phyloP scores from a whole-genome alignment of 1,284 basidiomycete species.

The Microbotryum violaceum region DNA sequence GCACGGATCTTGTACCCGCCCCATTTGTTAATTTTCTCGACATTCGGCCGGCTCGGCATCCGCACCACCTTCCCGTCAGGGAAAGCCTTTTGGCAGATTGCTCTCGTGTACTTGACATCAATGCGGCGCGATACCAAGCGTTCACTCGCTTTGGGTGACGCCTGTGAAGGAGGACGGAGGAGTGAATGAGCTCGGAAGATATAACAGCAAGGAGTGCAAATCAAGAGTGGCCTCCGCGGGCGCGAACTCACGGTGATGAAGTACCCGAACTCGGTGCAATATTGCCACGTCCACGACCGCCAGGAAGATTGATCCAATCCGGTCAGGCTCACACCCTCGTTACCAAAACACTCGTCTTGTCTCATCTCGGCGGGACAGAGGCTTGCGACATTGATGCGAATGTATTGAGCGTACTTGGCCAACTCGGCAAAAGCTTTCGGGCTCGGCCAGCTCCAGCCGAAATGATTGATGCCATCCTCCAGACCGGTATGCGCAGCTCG shows the following conservation, averaged over 20 bases:
- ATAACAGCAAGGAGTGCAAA: neutral
- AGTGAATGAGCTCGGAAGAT: slow-evolving; percentile 25
- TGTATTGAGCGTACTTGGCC: slow-evolving; percentile 18
- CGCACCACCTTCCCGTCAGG: slow-evolving; percentile 65
- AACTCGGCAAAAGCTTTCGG: slow-evolving; percentile 11
- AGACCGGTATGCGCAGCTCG: neutral
- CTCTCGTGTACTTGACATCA: slow-evolving; percentile 66
- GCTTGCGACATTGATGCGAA: slow-evolving; percentile 22
- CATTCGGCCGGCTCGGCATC: slow-evolving; percentile 25
- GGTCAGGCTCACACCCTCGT: slow-evolving; percentile 56
- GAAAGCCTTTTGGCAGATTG: slow-evolving; percentile 74
- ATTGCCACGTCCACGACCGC: slow-evolving; percentile 83
- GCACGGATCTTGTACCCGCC: slow-evolving; percentile 22
- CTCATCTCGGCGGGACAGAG: slow-evolving; percentile 17
- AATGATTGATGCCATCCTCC: neutral
- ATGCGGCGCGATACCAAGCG: slow-evolving; percentile 68
- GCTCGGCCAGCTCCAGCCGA: slow-evolving; percentile 6
- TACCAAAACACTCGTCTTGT: slow-evolving; percentile 63
- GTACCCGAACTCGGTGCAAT: slow-evolving; percentile 27
- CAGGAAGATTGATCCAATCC: slow-evolving; percentile 58
- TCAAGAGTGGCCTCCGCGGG: neutral
- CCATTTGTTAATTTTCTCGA: slow-evolving; percentile 32
- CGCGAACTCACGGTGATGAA: slow-evolving; percentile 39
- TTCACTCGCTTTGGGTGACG: slow-evolving; percentile 55
- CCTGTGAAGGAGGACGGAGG: slow-evolving; percentile 69